Percentiles rank a stretch among this genome's conserved stretches.
phyloP scores from a whole-genome alignment of 768 basidiomycete genomes.

The Cantharellus anzutake region DNA sequence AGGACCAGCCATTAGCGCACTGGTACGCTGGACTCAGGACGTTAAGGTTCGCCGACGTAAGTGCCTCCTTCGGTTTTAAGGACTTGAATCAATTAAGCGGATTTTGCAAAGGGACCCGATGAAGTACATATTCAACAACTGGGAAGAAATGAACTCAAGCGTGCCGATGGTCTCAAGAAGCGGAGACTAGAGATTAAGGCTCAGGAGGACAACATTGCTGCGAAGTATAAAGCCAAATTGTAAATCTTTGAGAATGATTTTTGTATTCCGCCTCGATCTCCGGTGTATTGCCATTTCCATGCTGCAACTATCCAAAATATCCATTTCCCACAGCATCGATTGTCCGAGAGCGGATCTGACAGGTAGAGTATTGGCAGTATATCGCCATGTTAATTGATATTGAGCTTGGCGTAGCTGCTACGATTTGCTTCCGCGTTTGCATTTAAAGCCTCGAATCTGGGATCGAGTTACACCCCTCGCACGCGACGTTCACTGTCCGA shows the following conservation, averaged over 20 bases:
- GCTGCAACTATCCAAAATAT: no score
- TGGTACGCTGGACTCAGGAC: slow-evolving; percentile 71
- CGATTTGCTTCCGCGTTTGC: no score
- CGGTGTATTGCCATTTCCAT: no score
- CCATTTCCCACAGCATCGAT: no score
- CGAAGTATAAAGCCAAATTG: neutral
- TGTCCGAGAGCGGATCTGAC: no score
- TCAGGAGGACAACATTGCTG: slow-evolving; percentile 26
- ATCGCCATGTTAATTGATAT: no score
- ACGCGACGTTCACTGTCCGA: no score
- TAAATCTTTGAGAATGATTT: neutral
- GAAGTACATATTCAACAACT: slow-evolving; percentile 93
- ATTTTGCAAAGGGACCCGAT: slow-evolving; percentile 15
- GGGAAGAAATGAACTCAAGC: slow-evolving; percentile 71
- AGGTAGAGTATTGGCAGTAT: no score
- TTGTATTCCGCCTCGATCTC: no score
- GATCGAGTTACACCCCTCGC: no score
- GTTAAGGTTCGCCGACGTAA: slow-evolving; percentile 69
- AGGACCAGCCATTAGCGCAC: slow-evolving; percentile 67
- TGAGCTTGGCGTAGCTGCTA: no score
- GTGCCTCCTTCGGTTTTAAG: slow-evolving; percentile 13
- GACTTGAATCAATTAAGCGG: slow-evolving; percentile 1
- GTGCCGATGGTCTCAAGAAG: slow-evolving; percentile 40
- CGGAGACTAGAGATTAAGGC: slow-evolving; percentile 34
- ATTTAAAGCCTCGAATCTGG: neutral